Conservation (phyloP, 106 monocot genomes). For the Dendrobium nobile region DNA sequence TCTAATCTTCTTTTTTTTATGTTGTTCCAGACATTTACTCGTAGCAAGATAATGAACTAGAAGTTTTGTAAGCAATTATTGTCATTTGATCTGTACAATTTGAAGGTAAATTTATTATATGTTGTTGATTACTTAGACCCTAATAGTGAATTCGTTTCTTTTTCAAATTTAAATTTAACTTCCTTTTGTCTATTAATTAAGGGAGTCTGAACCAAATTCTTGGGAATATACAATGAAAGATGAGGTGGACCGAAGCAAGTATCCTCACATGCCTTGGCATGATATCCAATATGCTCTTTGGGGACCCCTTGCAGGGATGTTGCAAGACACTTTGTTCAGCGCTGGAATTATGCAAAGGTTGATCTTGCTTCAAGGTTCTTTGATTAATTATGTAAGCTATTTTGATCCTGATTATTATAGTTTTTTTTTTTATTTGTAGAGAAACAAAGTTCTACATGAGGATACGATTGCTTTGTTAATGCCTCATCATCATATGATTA, state of each 20-base stretch:
- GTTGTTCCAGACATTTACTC: too few species aligned
- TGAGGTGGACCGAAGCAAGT: conserved; percentile 78
- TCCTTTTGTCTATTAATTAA: background rate
- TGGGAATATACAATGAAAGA: conserved; percentile 98
- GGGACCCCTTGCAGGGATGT: conserved; percentile 97
- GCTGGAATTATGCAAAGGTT: conserved; percentile 99
- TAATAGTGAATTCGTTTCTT: background rate
- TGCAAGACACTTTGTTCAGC: conserved; percentile 96
- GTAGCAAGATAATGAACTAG: too few species aligned
- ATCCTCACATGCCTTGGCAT: conserved; percentile 99
- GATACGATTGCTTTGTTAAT: conserved; percentile 87
- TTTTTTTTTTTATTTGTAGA: conserved; percentile 29
- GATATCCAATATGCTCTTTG: conserved; percentile 96
- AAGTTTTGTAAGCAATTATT: too few species aligned
- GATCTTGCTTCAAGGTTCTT: conserved; percentile 6
- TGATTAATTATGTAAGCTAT: background rate
- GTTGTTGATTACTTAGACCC: background rate
- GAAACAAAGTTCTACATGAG: conserved; percentile 94
- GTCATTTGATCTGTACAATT: too few species aligned
- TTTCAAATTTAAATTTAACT: background rate
- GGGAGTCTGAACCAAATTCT: conserved; percentile 99
- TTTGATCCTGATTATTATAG: background rate
- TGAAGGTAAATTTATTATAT: conserved; percentile 37
- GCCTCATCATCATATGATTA: conserved; percentile 99
- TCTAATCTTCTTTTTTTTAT: too few species aligned